These are phyloP conservation scores for Geotrichum bryndzae DNA, from an alignment of 1,139 yeast genomes.

Conservation along the genomic window DNA sequence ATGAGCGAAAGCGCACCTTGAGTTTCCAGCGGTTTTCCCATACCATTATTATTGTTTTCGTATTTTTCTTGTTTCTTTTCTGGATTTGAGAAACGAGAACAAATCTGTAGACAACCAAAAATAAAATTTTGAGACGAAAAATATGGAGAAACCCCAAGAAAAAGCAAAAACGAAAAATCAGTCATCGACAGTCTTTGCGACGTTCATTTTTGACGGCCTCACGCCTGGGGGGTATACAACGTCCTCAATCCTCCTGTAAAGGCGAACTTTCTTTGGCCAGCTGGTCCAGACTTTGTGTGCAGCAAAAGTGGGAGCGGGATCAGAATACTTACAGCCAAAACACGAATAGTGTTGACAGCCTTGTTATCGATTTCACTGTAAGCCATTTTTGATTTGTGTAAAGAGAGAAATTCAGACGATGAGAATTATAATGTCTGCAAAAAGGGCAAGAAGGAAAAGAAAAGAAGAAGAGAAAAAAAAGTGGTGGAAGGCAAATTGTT, in stretches of 20 bases:
- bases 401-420: background rate
- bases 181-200: background rate
- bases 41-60: background rate
- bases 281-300: background rate
- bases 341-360: conserved; percentile 85
- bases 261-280: background rate
- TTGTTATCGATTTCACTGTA: conserved; percentile 54
- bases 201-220: no score
- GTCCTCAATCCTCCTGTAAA: background rate
- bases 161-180: background rate
- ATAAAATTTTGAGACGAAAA: background rate
- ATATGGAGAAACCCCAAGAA: background rate
- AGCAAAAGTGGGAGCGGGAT: background rate
- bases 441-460: background rate
- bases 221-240: no score
- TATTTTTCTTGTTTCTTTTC: background rate
- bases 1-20: background rate
- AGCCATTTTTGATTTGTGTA: conserved; percentile 13
- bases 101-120: background rate
- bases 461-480: background rate
- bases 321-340: conserved; percentile 51
- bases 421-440: background rate
- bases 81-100: background rate
- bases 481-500: background rate
- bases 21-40: no score